Evolutionary conservation across 371 early-diverging fungal genomes (phyloP).

Genomic region (Zopfochytrium polystomum): DNA sequence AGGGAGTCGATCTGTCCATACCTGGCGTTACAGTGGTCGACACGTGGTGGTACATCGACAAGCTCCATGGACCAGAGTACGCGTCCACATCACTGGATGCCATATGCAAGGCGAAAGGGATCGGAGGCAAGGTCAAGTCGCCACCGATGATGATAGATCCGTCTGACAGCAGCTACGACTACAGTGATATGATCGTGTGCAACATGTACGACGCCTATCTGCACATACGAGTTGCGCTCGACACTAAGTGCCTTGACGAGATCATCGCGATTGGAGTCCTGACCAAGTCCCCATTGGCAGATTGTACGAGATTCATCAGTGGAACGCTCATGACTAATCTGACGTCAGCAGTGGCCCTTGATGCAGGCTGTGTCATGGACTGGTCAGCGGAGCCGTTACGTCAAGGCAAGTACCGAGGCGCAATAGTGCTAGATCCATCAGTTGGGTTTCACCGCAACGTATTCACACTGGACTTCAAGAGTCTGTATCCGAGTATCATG

Average conservation of each 20-base stretch:
- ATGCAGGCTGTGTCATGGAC: no score
- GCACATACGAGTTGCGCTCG: neutral
- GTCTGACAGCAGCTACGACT: no score
- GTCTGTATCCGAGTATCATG: no score
- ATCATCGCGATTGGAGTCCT: neutral
- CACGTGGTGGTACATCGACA: neutral
- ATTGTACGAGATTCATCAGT: neutral
- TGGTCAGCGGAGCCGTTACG: no score
- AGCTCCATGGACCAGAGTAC: neutral
- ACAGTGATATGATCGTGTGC: neutral
- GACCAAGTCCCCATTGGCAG: neutral
- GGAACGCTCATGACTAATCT: no score
- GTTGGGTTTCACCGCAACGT: no score
- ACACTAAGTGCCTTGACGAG: neutral
- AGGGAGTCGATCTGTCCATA: neutral
- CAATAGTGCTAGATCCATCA: no score
- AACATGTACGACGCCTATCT: constrained; percentile 1
- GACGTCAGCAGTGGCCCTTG: no score
- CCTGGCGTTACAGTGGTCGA: neutral
- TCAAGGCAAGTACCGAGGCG: no score
- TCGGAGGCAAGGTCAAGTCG: neutral
- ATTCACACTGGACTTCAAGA: no score
- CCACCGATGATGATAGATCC: neutral
- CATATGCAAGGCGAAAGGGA: neutral
- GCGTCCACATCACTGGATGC: neutral